A percentile compares a stretch with the other conserved stretches of the same genome.
These are phyloP conservation scores for Xylariaceae sp. DNA, from an alignment of 2,329 filamentous ascomycete genomes.

Conservation along the genomic window DNA sequence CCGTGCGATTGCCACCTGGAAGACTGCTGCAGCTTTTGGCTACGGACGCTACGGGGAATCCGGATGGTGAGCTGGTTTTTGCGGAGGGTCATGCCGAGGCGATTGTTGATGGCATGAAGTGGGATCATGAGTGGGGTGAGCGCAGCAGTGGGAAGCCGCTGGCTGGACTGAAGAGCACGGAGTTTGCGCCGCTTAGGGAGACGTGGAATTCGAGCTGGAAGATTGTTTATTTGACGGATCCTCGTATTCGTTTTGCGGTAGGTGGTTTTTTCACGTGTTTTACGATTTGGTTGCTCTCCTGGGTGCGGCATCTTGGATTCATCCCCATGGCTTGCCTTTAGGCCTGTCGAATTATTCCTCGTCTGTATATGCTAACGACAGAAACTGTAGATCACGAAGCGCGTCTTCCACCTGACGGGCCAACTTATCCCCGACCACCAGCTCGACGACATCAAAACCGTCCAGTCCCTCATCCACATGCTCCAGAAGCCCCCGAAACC, in stretches of 20 bases:
- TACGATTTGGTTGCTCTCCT: neutral
- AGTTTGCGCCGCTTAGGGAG: conserved; percentile 40
- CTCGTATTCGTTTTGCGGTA: conserved; percentile 68
- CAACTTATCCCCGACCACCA: conserved; percentile 66
- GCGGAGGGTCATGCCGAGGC: conserved; percentile 36
- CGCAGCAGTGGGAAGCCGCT: conserved; percentile 1
- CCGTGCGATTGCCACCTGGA: conserved; percentile 24
- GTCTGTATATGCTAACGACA: conserved; percentile 3
- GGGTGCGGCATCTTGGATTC: too few species aligned
- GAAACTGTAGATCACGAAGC: conserved; percentile 64
- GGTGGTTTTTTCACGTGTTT: conserved; percentile 30
- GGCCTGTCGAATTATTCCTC: too few species aligned
- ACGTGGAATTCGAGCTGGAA: conserved; percentile 55
- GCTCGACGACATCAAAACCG: conserved; percentile 51
- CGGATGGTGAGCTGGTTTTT: conserved; percentile 36
- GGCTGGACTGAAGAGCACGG: conserved; percentile 30
- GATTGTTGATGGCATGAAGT: conserved; percentile 33
- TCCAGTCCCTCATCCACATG: conserved; percentile 50
- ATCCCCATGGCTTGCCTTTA: neutral
- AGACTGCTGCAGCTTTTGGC: conserved; percentile 33
- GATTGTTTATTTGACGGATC: conserved; percentile 50
- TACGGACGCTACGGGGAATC: conserved; percentile 35
- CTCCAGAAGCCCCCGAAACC: conserved; percentile 51
- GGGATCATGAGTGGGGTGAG: conserved; percentile 21
- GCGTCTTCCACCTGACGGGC: conserved; percentile 75